Evolutionary conservation across 441 rosid species (phyloP), one percentile per base, ranked within the genome.

Genomic region (Populus trichocarpa): DNA sequence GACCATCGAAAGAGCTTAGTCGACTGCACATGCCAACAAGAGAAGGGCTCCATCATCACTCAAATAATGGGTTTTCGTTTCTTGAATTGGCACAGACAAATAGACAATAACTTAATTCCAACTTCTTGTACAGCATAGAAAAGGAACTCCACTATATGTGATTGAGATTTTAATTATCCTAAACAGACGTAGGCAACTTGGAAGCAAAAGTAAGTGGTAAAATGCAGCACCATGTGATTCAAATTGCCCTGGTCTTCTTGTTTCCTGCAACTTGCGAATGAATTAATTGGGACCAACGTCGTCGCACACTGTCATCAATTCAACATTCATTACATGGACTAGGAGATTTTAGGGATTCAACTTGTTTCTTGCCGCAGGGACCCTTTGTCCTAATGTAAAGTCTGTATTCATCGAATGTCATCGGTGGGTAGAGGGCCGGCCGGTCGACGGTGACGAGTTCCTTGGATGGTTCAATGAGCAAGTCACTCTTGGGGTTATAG

Each of bases 401-500:
- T 69, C 99, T 86, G 78, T 95, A 95, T 69, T 93, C 90, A 59
- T 95, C 88, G 71, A 83, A 93, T 42, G 97, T 93, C 98, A 88
- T 89, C 3, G 97, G 87, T 22, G 87, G 77, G 76, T 89, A 93
- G 71, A 90, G 71, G 1, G 98, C 86, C 2, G 99, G 96, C 38
- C 75, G 73, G 8, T 84, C 92, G 25, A 71, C 50, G 3, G 92
- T 84, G 33, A 95, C 92, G 36, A 95, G 87, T 50, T 93, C 93
- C 74, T 86, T 75, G 10, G 86, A 71, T 3, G 99, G 98, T 67
- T 82, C 84, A 12, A 95, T 93, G 3, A 86, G 88, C 66, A 93
- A 81, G 66, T 93, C 98, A 72, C 94, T 84, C 81, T 83, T 92
- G 9, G 98, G 99, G 82, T 95, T 95, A 87, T 93, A 95, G 85